Conservation (phyloP, 1,284 basidiomycete species). For the Marasmius tenuissimus region DNA sequence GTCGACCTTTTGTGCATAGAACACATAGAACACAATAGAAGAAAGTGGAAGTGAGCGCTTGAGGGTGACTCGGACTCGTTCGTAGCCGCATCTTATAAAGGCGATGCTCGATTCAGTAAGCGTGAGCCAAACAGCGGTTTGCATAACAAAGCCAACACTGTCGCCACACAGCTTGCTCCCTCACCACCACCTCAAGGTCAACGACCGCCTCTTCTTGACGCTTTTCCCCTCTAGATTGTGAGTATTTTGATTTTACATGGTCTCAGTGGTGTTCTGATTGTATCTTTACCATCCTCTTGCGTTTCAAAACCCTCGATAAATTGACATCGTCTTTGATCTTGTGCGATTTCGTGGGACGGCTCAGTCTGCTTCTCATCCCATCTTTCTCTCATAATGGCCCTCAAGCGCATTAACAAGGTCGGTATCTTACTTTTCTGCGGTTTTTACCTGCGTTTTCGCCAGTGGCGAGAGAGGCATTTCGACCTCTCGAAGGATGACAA, state of each 20-base stretch:
- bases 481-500: conserved; percentile 14
- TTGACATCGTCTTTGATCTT: conserved; percentile 20
- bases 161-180: conserved; percentile 37
- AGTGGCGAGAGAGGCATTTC: conserved; percentile 8
- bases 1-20: background rate
- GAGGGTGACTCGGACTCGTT: background rate
- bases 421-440: conserved; percentile 22
- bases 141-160: conserved; percentile 8
- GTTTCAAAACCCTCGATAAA: conserved; percentile 13
- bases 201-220: conserved; percentile 2
- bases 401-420: conserved; percentile 99
- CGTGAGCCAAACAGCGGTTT: background rate
- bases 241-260: conserved; percentile 13
- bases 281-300: background rate
- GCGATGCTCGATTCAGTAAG: background rate
- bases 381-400: conserved; percentile 67
- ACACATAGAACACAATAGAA: background rate
- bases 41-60: background rate
- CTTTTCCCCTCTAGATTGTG: conserved; percentile 11
- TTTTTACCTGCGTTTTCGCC: conserved; percentile 1
- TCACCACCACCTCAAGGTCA: conserved; percentile 47
- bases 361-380: conserved; percentile 28
- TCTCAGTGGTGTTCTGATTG: conserved; percentile 4
- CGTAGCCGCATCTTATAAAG: background rate
- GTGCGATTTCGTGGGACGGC: conserved; percentile 39